Conservation (phyloP, 2,329 filamentous ascomycete species). For the Sclerotinia borealis region DNA sequence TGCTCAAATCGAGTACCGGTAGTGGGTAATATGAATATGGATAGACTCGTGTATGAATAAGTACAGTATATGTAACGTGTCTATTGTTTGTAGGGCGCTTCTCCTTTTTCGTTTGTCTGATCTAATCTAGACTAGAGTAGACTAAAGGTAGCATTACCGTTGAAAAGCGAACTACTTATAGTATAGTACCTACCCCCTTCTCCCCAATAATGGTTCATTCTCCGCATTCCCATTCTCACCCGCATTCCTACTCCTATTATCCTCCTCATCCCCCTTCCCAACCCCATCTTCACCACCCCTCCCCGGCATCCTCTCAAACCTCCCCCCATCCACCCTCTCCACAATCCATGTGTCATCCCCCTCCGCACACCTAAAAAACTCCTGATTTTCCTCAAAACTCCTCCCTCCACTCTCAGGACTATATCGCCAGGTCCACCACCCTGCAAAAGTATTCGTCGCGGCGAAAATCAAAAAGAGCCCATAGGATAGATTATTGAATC, state of each 20-base stretch:
- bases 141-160: no score
- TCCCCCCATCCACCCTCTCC: slow-evolving; percentile 44
- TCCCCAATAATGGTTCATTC: slow-evolving; percentile 19
- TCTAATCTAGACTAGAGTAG: no score
- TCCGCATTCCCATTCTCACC: slow-evolving; percentile 11
- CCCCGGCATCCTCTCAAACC: slow-evolving; percentile 33
- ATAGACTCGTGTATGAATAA: no score
- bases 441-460: slow-evolving; percentile 43
- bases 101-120: no score
- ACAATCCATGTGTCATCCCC: slow-evolving; percentile 49
- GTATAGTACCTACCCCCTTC: not conserved
- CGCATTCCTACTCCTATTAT: not conserved
- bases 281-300: slow-evolving; percentile 15
- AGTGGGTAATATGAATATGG: no score
- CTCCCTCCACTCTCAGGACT: slow-evolving; percentile 53
- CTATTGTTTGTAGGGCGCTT: no score
- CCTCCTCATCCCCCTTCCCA: not conserved
- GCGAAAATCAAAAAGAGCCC: slow-evolving; percentile 54
- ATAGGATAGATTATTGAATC: slow-evolving; percentile 53
- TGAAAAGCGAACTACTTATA: no score
- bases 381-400: slow-evolving; percentile 50
- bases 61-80: no score
- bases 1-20: no score
- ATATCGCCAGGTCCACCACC: slow-evolving; percentile 47
- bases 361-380: slow-evolving; percentile 38